These are phyloP conservation scores for Isatis tinctoria DNA, from an alignment of 345 rosid species.

Conservation along the genomic window DNA sequence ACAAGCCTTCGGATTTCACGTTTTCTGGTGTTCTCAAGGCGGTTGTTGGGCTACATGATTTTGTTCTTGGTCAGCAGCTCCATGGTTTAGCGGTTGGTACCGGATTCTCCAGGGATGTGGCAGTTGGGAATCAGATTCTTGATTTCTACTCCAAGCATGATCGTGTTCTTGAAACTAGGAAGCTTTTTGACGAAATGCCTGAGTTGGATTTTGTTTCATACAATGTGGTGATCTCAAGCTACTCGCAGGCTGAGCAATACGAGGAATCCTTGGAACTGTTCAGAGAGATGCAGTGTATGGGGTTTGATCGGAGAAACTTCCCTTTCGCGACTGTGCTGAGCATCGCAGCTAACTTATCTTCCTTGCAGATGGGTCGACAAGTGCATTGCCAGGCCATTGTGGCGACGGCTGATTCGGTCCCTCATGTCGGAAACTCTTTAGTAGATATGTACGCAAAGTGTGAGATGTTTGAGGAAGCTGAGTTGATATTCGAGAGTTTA, in stretches of 20 bases:
- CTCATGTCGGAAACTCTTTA: constrained; percentile 60
- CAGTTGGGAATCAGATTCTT: constrained; percentile 83
- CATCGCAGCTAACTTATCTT: too few species aligned
- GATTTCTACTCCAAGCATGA: constrained; percentile 80
- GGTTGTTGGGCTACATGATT: constrained; percentile 46
- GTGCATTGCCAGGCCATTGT: constrained; percentile 59
- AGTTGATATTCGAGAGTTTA: constrained; percentile 45
- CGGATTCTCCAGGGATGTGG: constrained; percentile 52
- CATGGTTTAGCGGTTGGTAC: constrained; percentile 57
- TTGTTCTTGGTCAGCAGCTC: constrained; percentile 56
- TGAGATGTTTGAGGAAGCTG: constrained; percentile 58
- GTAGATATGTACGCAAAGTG: constrained; percentile 96
- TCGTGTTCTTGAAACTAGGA: too few species aligned
- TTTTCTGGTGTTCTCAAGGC: constrained; percentile 69
- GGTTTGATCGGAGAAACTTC: too few species aligned
- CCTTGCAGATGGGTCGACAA: constrained; percentile 79
- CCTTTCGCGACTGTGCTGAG: too few species aligned
- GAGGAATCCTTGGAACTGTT: too few species aligned
- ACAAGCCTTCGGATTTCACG: constrained; percentile 77
- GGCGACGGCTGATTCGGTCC: constrained; percentile 55
- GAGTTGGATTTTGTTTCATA: too few species aligned
- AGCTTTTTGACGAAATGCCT: too few species aligned
- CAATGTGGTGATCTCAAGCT: too few species aligned
- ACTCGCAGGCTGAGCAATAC: too few species aligned
- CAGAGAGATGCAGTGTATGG: too few species aligned